Evolutionary conservation across 2,329 filamentous ascomycete genomes (phyloP), one percentile per base, ranked within the genome.

Genomic region (Peltaster fructicola): DNA sequence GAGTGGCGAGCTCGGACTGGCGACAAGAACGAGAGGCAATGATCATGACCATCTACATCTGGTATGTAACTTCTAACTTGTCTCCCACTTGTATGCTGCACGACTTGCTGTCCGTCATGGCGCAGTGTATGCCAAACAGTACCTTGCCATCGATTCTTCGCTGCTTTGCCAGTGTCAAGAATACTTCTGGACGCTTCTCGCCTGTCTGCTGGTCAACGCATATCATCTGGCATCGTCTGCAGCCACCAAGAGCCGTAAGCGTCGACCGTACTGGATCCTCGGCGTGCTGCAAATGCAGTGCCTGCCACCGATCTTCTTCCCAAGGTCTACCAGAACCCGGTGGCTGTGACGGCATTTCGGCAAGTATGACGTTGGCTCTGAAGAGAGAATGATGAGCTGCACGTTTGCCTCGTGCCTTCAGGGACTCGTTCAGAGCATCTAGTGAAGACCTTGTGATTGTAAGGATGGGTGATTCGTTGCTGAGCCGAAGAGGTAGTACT

Each of bases 391-490:
- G 65, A 12, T 69, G 61, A 3, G 82, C 71, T 0, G 65, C 59
- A 33, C 63, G 69, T n/a, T 68, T 68, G 11, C 65, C 65, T n/a
- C 55, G 59, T 4, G 53, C 50, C 26, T 54, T 62, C 38, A 95
- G 88, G 8, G 68, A 58, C 31, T 65, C 56, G 42, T 95, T 95
- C 6, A 95, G 54, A 2, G 63, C 64, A 22, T 79, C 71, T 23
- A 95, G 64, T 37, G 82, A 93, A 7, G 77, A 71, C 26, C 69
- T 65, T 11, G 79, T 81, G 28, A 95, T 73, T 22, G 80, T 67
- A 1, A 98, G 63, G 21, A 98, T 90, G 0, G 88, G 85, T 26
- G 81, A 91, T 50, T 95, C 88, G 46, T 98, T 98, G 13, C 84
- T 78, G 3, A 98, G 57, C 0, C 88, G 56, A 16, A 95, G 82